phyloP scores from a whole-genome alignment of 2,329 filamentous ascomycete species.

The Hypoxylon rubiginosum region DNA sequence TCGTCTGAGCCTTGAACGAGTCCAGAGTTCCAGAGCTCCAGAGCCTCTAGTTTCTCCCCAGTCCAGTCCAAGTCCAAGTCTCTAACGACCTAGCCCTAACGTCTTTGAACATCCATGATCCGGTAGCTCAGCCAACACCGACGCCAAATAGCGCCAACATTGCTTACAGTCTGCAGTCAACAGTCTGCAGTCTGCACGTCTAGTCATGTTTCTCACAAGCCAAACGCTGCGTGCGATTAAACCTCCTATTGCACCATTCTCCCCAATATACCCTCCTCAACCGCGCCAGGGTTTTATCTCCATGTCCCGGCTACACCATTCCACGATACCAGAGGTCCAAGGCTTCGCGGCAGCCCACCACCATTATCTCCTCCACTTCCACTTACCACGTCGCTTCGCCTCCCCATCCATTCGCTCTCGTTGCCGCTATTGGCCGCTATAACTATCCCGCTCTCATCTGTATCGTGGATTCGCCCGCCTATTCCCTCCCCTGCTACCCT shows the following conservation, averaged over 20 bases:
- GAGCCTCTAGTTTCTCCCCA: conserved; percentile 16
- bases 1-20: conserved; percentile 25
- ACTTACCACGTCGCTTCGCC: conserved; percentile 43
- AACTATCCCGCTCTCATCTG: conserved; percentile 40
- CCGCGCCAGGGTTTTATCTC: conserved; percentile 48
- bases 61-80: conserved; percentile 16
- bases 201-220: conserved; percentile 24
- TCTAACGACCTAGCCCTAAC: too few species aligned
- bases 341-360: conserved; percentile 33
- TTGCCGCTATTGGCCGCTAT: conserved; percentile 38
- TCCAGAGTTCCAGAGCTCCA: conserved; percentile 24
- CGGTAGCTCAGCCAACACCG: conserved; percentile 18
- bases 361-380: conserved; percentile 38
- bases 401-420: conserved; percentile 29
- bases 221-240: conserved; percentile 13
- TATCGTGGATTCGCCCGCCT: conserved; percentile 32
- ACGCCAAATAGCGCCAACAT: not conserved
- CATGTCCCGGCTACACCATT: conserved; percentile 40
- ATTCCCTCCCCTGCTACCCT: conserved; percentile 10
- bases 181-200: too few species aligned
- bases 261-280: conserved; percentile 48
- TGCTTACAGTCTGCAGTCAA: conserved; percentile 14
- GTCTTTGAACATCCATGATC: not conserved
- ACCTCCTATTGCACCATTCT: conserved; percentile 30
- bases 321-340: conserved; percentile 42